Base-by-base conservation (phyloP, 192 early-diverging fungal species). In the Fimicolochytrium jonesii region DNA sequence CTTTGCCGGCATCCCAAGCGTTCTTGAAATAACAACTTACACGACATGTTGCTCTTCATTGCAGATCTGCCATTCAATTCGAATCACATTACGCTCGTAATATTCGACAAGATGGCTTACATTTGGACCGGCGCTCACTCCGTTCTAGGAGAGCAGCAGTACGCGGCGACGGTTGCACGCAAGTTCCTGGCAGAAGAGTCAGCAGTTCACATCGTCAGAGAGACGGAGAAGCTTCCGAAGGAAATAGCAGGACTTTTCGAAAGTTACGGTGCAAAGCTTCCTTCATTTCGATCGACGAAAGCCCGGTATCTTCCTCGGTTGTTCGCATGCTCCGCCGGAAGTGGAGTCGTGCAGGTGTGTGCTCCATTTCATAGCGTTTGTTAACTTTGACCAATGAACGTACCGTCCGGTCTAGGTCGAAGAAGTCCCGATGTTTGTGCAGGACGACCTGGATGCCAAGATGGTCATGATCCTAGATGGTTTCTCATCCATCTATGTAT, bases 381-480 rank as follows among this genome's bases (percentile, higher is more conserved):
- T 7, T 25, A 7, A 48, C 15, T 22, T 22, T 25, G 46, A 7
- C 22, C 10, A 34, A 9, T 31, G 15, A 15, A 10, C 52, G n/a
- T n/a, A n/a, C n/a, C n/a, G n/a, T n/a, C n/a, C n/a, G n/a, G n/a
- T 15, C n/a, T 5, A 68, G 52, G 47, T 62, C 32, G 65, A 67
- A 33, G 56, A 59, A 37, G 18, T 73, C 17, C 20, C 32, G 6
- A 7, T 18, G 31, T 70, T 69, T 41, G 20, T 35, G 6, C 71
- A 73, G 34, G 71, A 73, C 2, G 71, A 73, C 45, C 36, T 73
- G 6, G 65, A 67, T 41, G 17, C 33, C 6, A 56, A 72, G 17
- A 42, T 45, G 15, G 73, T 73, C 32, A 39, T 62, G 32, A 43
- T 73, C 15, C 41, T 75, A 25, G 61, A 59, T 39, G 39, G 33